phyloP scores from a whole-genome alignment of 1,284 basidiomycete species.

The Trametes pubescens region DNA sequence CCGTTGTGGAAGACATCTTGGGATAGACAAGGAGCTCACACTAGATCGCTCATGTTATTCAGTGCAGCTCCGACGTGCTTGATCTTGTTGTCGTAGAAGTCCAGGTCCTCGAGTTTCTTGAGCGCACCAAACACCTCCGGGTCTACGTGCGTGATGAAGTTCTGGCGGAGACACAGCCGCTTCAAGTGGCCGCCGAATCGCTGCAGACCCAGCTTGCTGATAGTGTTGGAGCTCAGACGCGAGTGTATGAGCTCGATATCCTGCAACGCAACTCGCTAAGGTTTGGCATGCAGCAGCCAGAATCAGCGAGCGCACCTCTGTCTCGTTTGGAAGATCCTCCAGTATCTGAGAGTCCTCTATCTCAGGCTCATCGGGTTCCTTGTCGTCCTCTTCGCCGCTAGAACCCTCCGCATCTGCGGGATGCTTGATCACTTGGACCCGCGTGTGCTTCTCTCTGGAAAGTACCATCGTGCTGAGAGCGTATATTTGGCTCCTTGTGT shows the following conservation, averaged over 20 bases:
- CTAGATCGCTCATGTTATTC: constrained; percentile 66
- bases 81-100: constrained; percentile 96
- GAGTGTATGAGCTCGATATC: constrained; percentile 93
- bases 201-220: constrained; percentile 63
- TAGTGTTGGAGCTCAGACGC: constrained; percentile 70
- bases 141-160: constrained; percentile 80
- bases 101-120: constrained; percentile 83
- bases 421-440: constrained; percentile 36
- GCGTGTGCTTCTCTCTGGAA: constrained; percentile 34
- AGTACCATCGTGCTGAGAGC: not conserved
- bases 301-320: constrained; percentile 60
- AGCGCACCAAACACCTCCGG: constrained; percentile 72
- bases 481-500: not conserved
- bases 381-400: constrained; percentile 50
- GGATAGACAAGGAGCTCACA: constrained; percentile 58
- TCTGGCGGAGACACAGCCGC: constrained; percentile 90
- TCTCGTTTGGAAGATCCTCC: constrained; percentile 61
- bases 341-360: constrained; percentile 55
- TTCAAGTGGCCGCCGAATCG: constrained; percentile 78
- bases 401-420: constrained; percentile 28
- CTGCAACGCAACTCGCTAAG: constrained; percentile 48
- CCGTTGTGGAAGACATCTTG: not conserved
- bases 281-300: not conserved
- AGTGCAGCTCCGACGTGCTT: constrained; percentile 77
- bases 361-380: constrained; percentile 42